phyloP scores from a whole-genome alignment of 768 basidiomycete species.

The Rhizopogon vesiculosus region DNA sequence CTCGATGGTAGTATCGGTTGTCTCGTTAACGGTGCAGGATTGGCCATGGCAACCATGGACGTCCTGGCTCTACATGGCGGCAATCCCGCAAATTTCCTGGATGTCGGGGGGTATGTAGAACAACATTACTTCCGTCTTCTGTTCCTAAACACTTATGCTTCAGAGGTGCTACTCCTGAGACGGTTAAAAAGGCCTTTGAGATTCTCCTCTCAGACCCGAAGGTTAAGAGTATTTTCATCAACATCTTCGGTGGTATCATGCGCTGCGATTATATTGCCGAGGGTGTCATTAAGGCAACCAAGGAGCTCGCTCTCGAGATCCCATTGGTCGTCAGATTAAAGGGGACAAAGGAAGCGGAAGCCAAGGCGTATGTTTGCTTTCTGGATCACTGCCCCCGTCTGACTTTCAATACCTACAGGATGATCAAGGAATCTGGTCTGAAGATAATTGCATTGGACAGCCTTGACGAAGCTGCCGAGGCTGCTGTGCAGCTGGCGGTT shows the following conservation, averaged over 20 bases:
- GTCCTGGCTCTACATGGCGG: slow-evolving; percentile 96
- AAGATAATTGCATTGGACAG: slow-evolving; percentile 93
- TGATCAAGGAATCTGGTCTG: slow-evolving; percentile 89
- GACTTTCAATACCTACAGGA: slow-evolving; percentile 41
- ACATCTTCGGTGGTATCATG: slow-evolving; percentile 98
- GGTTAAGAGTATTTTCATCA: slow-evolving; percentile 98
- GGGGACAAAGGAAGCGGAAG: slow-evolving; percentile 95
- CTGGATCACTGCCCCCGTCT: not conserved
- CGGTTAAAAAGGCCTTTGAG: slow-evolving; percentile 99
- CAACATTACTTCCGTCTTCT: not conserved
- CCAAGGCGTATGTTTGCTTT: slow-evolving; percentile 71
- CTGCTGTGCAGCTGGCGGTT: slow-evolving; percentile 66
- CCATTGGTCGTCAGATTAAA: slow-evolving; percentile 94
- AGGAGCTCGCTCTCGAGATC: slow-evolving; percentile 79
- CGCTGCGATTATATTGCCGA: slow-evolving; percentile 98
- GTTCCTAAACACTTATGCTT: slow-evolving; percentile 1
- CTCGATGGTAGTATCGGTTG: slow-evolving; percentile 97
- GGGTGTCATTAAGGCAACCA: slow-evolving; percentile 97
- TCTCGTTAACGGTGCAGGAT: slow-evolving; percentile 95
- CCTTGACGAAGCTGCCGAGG: slow-evolving; percentile 86
- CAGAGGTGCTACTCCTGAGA: slow-evolving; percentile 97
- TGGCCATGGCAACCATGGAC: slow-evolving; percentile 99
- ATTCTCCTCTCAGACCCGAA: slow-evolving; percentile 86
- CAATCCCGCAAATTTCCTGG: slow-evolving; percentile 97
- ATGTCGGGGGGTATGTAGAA: slow-evolving; percentile 81